These are phyloP conservation scores for Sextonia rubra DNA, from an alignment of 164 flowering plant species.

Conservation along the genomic window DNA sequence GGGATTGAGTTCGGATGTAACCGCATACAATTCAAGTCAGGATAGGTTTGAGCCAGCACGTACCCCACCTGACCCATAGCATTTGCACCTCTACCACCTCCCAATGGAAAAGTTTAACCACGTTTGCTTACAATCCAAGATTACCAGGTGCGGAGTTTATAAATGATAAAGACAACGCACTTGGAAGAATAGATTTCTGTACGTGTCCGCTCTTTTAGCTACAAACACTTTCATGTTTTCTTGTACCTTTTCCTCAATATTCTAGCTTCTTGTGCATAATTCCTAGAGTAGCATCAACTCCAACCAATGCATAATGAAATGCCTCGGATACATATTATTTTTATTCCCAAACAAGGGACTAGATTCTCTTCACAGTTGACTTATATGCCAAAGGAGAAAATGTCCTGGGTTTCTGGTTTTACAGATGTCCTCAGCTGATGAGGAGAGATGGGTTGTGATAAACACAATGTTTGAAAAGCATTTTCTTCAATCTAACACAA, in stretches of 20 bases:
- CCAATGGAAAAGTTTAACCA: background rate
- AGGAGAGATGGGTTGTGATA: background rate
- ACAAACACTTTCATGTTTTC: background rate
- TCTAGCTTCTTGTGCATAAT: no score
- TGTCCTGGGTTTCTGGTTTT: background rate
- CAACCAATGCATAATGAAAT: background rate
- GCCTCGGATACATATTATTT: background rate
- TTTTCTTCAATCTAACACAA: background rate
- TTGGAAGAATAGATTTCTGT: background rate
- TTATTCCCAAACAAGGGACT: background rate
- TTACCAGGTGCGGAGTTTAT: background rate
- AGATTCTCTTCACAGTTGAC: background rate
- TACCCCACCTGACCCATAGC: no score
- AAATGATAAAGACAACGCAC: background rate
- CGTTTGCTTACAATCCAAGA: background rate
- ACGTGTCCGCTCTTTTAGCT: background rate
- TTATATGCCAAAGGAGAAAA: background rate
- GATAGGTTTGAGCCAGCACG: no score
- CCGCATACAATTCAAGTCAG: no score
- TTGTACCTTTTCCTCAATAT: no score
- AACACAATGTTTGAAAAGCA: background rate
- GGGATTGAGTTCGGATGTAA: no score
- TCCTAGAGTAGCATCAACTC: background rate
- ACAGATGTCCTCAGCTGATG: background rate
- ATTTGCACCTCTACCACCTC: no score